phyloP scores from a whole-genome alignment of 306 rosid genomes.

The Canavalia gladiata region DNA sequence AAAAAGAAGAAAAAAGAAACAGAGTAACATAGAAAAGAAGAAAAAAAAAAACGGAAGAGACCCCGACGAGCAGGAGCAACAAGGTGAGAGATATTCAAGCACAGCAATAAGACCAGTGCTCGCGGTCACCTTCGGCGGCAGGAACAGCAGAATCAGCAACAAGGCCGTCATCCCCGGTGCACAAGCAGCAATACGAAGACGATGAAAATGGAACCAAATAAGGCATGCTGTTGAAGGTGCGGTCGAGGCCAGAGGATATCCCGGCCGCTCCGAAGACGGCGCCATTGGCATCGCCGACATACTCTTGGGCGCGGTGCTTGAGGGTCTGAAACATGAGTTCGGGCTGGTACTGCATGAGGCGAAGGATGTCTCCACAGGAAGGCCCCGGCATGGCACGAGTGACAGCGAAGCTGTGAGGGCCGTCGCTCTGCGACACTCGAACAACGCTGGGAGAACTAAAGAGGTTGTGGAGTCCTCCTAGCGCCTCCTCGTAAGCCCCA shows the following conservation, averaged over 20 bases:
- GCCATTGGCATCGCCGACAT: conserved; percentile 42
- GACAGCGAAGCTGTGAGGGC: conserved; percentile 93
- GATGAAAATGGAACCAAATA: conserved; percentile 50
- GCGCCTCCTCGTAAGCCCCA: conserved; percentile 99
- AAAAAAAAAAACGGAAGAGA: not conserved
- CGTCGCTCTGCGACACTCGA: conserved; percentile 91
- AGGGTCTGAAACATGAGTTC: conserved; percentile 97
- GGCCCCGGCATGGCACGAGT: conserved; percentile 83
- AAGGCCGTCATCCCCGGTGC: conserved; percentile 47
- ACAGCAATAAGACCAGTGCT: conserved; percentile 70
- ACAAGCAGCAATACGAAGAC: conserved; percentile 57
- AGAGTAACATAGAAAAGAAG: not conserved
- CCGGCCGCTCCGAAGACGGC: conserved; percentile 30
- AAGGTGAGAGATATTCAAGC: conserved; percentile 51
- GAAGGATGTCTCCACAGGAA: conserved; percentile 86
- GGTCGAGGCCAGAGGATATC: conserved; percentile 63
- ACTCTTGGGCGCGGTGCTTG: conserved; percentile 79
- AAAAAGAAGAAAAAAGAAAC: not conserved
- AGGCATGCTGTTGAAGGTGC: conserved; percentile 81
- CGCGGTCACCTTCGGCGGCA: conserved; percentile 57
- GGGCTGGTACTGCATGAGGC: conserved; percentile 98
- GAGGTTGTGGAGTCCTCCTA: conserved; percentile 94
- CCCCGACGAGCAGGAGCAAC: conserved; percentile 34
- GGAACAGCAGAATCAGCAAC: conserved; percentile 52
- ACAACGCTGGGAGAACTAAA: conserved; percentile 93